phyloP scores from a whole-genome alignment of 768 basidiomycete species.

The Gymnopilus dilepis region DNA sequence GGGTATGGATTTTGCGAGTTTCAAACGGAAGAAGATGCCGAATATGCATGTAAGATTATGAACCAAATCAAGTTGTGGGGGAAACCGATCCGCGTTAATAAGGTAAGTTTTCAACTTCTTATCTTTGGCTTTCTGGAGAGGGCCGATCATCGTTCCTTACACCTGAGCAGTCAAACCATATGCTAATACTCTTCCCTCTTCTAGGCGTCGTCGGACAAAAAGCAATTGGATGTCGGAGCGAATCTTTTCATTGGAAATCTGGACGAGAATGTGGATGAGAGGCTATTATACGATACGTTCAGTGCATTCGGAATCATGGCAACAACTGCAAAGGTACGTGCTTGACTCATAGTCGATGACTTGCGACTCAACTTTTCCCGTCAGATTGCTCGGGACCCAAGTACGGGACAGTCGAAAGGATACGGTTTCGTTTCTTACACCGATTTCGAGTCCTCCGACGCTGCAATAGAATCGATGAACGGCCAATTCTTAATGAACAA shows the following conservation, averaged over 20 bases:
- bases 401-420: constrained; percentile 87
- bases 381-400: constrained; percentile 91
- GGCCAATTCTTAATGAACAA: constrained; percentile 98
- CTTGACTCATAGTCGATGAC: constrained; percentile 8
- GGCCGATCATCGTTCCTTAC: not conserved
- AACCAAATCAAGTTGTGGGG: constrained; percentile 99
- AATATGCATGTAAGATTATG: constrained; percentile 99
- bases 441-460: constrained; percentile 97
- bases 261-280: constrained; percentile 95
- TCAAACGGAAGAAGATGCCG: constrained; percentile 97
- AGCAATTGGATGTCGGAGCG: constrained; percentile 96
- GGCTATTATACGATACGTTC: constrained; percentile 92
- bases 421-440: constrained; percentile 98
- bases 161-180: not conserved
- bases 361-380: constrained; percentile 4
- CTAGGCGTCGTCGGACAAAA: constrained; percentile 97
- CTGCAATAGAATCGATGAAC: constrained; percentile 96
- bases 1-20: constrained; percentile 99
- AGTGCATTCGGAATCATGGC: constrained; percentile 94
- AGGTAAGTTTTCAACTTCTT: constrained; percentile 59
- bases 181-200: constrained; percentile 21
- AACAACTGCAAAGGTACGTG: constrained; percentile 81
- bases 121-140: not conserved
- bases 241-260: constrained; percentile 96
- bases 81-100: constrained; percentile 98